Percentiles rank a stretch among this genome's conserved stretches.
phyloP scores from a whole-genome alignment of 225 moss, liverwort and hornwort genomes.

The Asterella californica region DNA sequence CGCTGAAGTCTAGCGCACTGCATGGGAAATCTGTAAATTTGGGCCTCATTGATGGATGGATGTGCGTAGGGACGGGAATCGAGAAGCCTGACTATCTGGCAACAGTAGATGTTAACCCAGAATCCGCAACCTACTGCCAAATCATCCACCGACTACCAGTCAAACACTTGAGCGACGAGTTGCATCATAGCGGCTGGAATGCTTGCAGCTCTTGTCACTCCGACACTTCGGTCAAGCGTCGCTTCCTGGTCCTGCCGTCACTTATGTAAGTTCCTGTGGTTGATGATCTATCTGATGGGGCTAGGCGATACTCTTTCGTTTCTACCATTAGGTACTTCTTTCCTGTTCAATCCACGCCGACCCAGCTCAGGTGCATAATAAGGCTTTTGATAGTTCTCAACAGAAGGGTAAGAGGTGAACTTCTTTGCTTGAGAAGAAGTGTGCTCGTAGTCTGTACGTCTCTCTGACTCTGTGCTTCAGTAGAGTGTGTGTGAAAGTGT shows the following conservation, averaged over 20 bases:
- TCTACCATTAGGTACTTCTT: no score
- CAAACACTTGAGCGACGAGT: conserved; percentile 73
- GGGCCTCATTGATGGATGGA: not conserved
- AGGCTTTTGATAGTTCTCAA: not conserved
- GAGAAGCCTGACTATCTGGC: conserved; percentile 92
- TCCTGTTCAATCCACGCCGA: not conserved
- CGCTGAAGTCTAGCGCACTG: no score
- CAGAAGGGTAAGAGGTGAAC: not conserved
- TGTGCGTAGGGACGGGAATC: conserved; percentile 70
- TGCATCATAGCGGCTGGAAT: conserved; percentile 99
- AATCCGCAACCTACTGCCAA: conserved; percentile 67
- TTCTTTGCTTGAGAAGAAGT: not conserved
- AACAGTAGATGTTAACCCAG: conserved; percentile 82
- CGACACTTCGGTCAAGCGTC: conserved; percentile 76
- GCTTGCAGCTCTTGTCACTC: conserved; percentile 96
- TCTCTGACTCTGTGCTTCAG: no score
- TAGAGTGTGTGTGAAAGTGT: not conserved
- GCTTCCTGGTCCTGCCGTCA: conserved; percentile 84
- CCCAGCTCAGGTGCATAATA: not conserved
- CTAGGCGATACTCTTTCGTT: not conserved
- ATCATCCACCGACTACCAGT: conserved; percentile 79
- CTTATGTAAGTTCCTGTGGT: conserved; percentile 52
- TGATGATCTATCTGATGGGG: not conserved
- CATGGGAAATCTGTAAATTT: not conserved
- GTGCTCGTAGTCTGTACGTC: not conserved